These are phyloP conservation scores for Cydonia oblonga DNA, from an alignment of 331 rosid species.

Conservation along the genomic window DNA sequence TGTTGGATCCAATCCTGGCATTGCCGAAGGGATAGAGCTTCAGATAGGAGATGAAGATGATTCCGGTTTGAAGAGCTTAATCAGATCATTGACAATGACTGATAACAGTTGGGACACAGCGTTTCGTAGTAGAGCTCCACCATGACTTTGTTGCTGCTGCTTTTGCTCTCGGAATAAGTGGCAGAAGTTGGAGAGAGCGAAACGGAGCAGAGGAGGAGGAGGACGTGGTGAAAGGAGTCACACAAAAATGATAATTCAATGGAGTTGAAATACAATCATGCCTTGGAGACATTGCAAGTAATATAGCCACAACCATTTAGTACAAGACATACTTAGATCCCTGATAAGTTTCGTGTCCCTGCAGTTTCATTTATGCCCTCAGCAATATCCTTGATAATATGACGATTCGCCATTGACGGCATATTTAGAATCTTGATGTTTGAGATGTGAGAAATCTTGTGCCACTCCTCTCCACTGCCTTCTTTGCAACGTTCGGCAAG, in stretches of 20 bases:
- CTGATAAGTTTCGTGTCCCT: not conserved
- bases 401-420: no score
- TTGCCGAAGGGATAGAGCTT: constrained; percentile 26
- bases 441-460: not conserved
- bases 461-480: not conserved
- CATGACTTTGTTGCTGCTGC: not conserved
- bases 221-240: not conserved
- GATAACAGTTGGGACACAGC: constrained; percentile 12
- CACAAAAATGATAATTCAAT: no score
- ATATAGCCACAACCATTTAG: no score
- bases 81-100: constrained; percentile 14
- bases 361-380: constrained; percentile 46
- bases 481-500: not conserved
- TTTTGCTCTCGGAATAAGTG: not conserved
- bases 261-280: no score
- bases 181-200: not conserved
- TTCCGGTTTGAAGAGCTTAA: constrained; percentile 7
- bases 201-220: not conserved
- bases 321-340: not conserved
- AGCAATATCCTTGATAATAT: constrained; percentile 61
- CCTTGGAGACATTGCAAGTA: no score
- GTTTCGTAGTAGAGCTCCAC: constrained; percentile 24
- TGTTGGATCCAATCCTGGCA: constrained; percentile 3
- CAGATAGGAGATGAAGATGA: constrained; percentile 17
- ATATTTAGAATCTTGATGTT: constrained; percentile 13